A percentile compares a stretch with the other conserved stretches of the same genome.
Conservation (phyloP, 495 filamentous ascomycete species). For the Cetradonia linearis region DNA sequence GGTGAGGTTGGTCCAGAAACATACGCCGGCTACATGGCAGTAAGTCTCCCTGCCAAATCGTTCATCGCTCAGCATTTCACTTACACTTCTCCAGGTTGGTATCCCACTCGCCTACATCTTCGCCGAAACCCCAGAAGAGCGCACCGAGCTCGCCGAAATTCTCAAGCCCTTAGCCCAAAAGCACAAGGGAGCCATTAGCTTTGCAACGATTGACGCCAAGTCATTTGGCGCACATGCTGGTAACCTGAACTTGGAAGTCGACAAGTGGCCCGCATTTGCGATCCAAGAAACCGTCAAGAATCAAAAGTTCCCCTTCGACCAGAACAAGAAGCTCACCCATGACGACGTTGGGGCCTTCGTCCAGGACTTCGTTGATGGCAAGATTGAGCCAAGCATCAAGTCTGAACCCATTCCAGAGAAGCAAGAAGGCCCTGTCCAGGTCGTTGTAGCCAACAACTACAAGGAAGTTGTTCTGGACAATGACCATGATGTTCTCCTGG, state of each 20-base stretch:
- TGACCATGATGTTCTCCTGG: conserved; percentile 91
- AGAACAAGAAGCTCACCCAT: conserved; percentile 66
- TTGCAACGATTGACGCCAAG: conserved; percentile 95
- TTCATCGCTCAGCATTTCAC: conserved; percentile 6
- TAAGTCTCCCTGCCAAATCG: conserved; percentile 30
- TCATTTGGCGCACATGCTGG: conserved; percentile 88
- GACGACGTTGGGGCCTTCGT: conserved; percentile 76
- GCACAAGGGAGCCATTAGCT: conserved; percentile 77
- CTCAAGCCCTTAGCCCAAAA: conserved; percentile 46
- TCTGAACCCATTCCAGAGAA: conserved; percentile 94
- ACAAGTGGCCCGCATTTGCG: conserved; percentile 93
- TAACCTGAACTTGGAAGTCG: conserved; percentile 94
- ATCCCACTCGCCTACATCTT: conserved; percentile 97
- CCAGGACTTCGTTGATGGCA: conserved; percentile 75
- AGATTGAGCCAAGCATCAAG: conserved; percentile 92
- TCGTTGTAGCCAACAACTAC: conserved; percentile 92
- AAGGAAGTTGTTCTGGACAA: conserved; percentile 85
- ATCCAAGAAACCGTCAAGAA: conserved; percentile 96
- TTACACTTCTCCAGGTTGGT: conserved; percentile 47
- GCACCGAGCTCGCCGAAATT: conserved; percentile 58
- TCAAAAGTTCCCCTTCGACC: conserved; percentile 91
- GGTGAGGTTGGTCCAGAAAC: conserved; percentile 98
- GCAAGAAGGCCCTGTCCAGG: conserved; percentile 79
- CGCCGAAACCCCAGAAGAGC: conserved; percentile 84
- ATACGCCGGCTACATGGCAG: conserved; percentile 91